Evolutionary conservation across 1,284 basidiomycete species (phyloP), one percentile per base, ranked within the genome.

Genomic region (Pholiota adiposa): DNA sequence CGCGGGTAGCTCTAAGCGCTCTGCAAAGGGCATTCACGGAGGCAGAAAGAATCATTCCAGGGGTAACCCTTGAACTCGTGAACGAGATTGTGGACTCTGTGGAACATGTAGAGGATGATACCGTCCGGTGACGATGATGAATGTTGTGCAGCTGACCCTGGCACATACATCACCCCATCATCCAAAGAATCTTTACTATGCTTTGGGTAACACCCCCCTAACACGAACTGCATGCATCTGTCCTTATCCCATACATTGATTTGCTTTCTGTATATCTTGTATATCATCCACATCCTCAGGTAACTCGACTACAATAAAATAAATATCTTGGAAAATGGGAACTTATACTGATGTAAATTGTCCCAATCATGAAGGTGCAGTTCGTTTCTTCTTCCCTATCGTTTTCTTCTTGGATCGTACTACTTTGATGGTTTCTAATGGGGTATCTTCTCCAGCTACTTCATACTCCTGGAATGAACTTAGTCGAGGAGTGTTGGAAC

Each of bases 81-180:
- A 92, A 92, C 72, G 91, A 93, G 75, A 92, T 93, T 63, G 92
- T 93, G 21, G 92, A 94, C 71, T 93, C 92, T n/a, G 91, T 93
- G n/a, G 92, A 93, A 71, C 90, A 90, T 67, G 90, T 93, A 40
- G 91, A 93, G 62, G 90, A 92, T 19, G 85, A 87, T 36, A 73
- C 18, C 79, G 68, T 76, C 55, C 58, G 63, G 54, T 63, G 58
- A 60, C 40, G 48, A n/a, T 21, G 25, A 36, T 50, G 21, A 25
- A 34, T 33, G 7, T 29, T 53, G 18, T 49, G 25, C 16, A 41
- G 11, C 34, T 34, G 34, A 16, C 41, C 49, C 19, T 43, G 19
- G 16, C 34, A 51, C 54, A 58, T 40, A 40, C 48, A 63, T 38
- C 36, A 38, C 43, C 48, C n/a, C 52, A 50, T 48, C 29, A 40